Percentiles rank a stretch among this genome's conserved stretches.
Evolutionary conservation across 2,329 filamentous ascomycete genomes (phyloP).

Genomic region (Diaporthe citri): DNA sequence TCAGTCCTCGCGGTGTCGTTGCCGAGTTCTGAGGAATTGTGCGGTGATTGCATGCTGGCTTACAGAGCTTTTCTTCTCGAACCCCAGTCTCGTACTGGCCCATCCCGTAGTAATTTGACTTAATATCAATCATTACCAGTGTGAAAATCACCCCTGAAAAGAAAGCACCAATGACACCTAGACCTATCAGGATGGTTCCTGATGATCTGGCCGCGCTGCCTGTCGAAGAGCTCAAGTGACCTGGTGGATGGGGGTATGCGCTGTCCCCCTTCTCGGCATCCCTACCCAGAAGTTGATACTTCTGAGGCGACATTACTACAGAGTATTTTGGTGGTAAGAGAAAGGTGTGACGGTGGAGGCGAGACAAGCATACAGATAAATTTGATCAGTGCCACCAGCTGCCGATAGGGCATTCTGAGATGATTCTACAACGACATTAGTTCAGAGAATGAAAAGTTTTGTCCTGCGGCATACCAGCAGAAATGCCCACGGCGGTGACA

Average conservation of each 20-base stretch:
- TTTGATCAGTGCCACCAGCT: background rate
- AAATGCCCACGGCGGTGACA: background rate
- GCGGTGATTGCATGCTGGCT: background rate
- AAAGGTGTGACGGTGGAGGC: no score
- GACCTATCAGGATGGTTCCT: background rate
- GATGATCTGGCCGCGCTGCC: background rate
- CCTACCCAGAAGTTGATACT: background rate
- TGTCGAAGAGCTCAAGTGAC: background rate
- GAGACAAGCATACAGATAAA: background rate
- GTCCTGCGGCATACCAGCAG: background rate
- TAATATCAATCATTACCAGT: background rate
- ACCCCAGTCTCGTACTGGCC: background rate
- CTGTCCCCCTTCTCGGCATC: background rate
- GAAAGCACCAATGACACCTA: background rate
- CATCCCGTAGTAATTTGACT: background rate
- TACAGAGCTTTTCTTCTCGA: conserved; percentile 3
- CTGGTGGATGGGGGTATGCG: background rate
- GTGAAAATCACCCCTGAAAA: background rate
- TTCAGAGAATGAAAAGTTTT: background rate
- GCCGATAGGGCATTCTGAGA: background rate
- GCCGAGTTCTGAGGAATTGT: background rate
- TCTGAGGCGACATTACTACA: background rate
- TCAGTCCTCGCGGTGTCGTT: background rate
- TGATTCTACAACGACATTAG: background rate
- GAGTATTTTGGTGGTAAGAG: background rate